phyloP scores from a whole-genome alignment of 352 stramenopile genomes.

The Globisporangium spinosum region DNA sequence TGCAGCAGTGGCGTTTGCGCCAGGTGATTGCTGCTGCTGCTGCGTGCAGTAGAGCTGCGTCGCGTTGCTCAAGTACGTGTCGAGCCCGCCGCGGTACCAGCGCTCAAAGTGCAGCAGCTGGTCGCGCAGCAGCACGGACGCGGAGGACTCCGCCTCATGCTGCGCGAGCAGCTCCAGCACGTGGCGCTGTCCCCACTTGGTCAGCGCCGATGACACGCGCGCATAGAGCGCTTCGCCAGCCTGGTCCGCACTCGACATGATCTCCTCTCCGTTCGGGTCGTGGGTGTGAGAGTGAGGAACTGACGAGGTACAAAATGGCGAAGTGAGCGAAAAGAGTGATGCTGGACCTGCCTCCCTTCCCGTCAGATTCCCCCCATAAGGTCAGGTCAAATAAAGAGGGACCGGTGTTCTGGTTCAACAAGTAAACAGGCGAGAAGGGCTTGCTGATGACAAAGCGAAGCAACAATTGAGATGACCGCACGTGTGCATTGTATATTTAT shows the following conservation, averaged over 20 bases:
- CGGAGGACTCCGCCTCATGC: conserved; percentile 1
- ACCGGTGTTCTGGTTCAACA: not conserved
- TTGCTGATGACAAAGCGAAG: not conserved
- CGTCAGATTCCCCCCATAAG: not conserved
- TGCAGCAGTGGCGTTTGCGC: not conserved
- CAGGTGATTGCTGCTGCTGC: not conserved
- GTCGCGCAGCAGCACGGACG: conserved; percentile 20
- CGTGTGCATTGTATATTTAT: not conserved
- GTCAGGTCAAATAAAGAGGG: not conserved
- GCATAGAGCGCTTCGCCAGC: conserved; percentile 5
- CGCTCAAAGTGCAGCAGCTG: conserved; percentile 60
- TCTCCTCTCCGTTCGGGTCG: not conserved
- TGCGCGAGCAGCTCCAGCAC: conserved; percentile 31
- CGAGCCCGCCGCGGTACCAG: conserved; percentile 65
- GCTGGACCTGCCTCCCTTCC: not conserved
- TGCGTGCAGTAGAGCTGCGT: conserved; percentile 39
- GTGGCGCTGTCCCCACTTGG: conserved; percentile 38
- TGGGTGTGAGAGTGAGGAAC: not conserved
- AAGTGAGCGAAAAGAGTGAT: not conserved
- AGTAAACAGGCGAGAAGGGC: not conserved
- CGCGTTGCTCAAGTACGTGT: conserved; percentile 48
- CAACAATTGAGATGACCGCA: not conserved
- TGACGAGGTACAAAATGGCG: not conserved
- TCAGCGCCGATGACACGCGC: conserved; percentile 27
- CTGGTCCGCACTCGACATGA: not conserved